These are phyloP conservation scores for Pelargonium fulgidum DNA, from an alignment of 441 rosid species.

Conservation along the genomic window DNA sequence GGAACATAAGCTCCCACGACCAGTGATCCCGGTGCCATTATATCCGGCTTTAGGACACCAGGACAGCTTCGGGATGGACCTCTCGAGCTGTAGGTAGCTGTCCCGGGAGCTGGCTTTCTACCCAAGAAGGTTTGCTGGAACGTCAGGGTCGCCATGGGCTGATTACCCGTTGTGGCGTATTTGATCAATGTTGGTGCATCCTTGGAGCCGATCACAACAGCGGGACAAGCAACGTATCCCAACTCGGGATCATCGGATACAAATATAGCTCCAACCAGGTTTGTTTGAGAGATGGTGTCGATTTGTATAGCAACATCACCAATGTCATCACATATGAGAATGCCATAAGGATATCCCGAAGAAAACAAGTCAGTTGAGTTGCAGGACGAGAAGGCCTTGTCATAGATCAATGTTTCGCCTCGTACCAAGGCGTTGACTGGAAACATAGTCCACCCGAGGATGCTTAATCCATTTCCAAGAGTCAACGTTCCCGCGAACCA, in stretches of 20 bases:
- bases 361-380: constrained; percentile 26
- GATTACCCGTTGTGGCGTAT: constrained; percentile 22
- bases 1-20: constrained; percentile 30
- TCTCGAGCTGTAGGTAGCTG: constrained; percentile 35
- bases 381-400: constrained; percentile 30
- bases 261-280: constrained; percentile 32
- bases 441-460: constrained; percentile 36
- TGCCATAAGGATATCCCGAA: not conserved
- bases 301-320: constrained; percentile 16
- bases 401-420: constrained; percentile 24
- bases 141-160: constrained; percentile 27
- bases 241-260: constrained; percentile 24
- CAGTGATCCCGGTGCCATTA: constrained; percentile 33
- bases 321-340: constrained; percentile 29
- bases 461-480: constrained; percentile 32
- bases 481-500: constrained; percentile 30
- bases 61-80: constrained; percentile 42
- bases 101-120: constrained; percentile 36
- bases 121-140: constrained; percentile 37
- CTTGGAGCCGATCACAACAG: constrained; percentile 27
- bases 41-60: constrained; percentile 32
- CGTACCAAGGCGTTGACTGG: constrained; percentile 29
- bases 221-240: constrained; percentile 19
- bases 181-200: constrained; percentile 26
- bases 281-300: not conserved